Percentiles rank a stretch among this genome's conserved stretches.
phyloP scores from a whole-genome alignment of 352 stramenopile genomes.

The Blastocystis sp. region DNA sequence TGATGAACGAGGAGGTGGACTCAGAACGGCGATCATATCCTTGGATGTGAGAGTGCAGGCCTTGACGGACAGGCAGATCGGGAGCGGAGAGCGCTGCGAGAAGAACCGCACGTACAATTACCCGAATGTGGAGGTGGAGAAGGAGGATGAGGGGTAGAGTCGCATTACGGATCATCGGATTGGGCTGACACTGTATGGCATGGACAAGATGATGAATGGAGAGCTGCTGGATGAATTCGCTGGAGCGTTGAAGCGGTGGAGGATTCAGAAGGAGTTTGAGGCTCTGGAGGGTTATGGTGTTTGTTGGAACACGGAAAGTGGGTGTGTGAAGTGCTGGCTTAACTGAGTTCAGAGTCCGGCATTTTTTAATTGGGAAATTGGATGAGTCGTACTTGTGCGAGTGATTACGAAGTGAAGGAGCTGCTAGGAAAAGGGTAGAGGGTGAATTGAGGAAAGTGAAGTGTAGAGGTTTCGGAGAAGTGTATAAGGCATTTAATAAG shows the following conservation, averaged over 20 bases:
- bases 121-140: constrained; percentile 28
- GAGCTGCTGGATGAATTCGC: constrained; percentile 85
- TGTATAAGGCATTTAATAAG: too few species aligned
- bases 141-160: constrained; percentile 77
- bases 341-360: too few species aligned
- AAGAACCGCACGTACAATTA: constrained; percentile 98
- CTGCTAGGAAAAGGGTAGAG: too few species aligned
- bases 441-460: too few species aligned
- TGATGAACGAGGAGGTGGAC: constrained; percentile 40
- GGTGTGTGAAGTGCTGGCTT: too few species aligned
- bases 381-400: too few species aligned
- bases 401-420: too few species aligned
- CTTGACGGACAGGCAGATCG: constrained; percentile 83
- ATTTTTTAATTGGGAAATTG: too few species aligned
- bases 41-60: constrained; percentile 74
- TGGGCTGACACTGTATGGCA: constrained; percentile 80
- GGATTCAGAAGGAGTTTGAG: constrained; percentile 66
- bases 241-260: constrained; percentile 74
- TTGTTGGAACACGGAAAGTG: background rate
- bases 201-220: constrained; percentile 84
- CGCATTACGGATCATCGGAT: constrained; percentile 91
- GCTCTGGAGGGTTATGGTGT: background rate
- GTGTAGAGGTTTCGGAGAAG: too few species aligned
- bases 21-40: constrained; percentile 45
- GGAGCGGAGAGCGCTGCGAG: constrained; percentile 89